Evolutionary conservation across 164 flowering plant species (phyloP).

Genomic region (Amborella trichopoda): DNA sequence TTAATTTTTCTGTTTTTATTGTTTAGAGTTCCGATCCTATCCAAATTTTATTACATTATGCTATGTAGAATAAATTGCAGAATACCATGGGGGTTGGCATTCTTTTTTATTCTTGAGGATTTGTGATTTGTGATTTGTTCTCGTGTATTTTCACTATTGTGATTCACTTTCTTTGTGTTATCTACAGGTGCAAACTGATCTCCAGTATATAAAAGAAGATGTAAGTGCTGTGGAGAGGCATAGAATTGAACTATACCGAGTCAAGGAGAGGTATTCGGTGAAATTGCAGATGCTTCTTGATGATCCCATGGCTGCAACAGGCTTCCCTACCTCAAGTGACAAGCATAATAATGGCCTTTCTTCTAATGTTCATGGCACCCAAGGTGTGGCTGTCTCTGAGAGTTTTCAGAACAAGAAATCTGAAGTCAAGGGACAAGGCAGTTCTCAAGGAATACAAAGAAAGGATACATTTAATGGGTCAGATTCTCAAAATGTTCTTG

Average conservation of each 20-base stretch:
- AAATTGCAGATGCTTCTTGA: slow-evolving; percentile 55
- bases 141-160: no score
- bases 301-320: slow-evolving; percentile 29
- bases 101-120: no score
- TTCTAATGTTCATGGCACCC: slow-evolving; percentile 32
- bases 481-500: slow-evolving; percentile 31
- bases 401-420: slow-evolving; percentile 33
- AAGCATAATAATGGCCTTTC: slow-evolving; percentile 33
- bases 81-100: no score
- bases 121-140: no score
- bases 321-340: slow-evolving; percentile 38
- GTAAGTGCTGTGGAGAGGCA: slow-evolving; percentile 67
- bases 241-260: slow-evolving; percentile 56
- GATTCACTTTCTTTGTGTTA: not conserved
- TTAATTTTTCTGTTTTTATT: no score
- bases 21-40: no score
- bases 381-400: slow-evolving; percentile 31
- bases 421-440: slow-evolving; percentile 36
- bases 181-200: slow-evolving; percentile 70
- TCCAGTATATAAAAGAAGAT: slow-evolving; percentile 82
- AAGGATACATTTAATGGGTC: slow-evolving; percentile 54
- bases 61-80: no score
- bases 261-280: slow-evolving; percentile 55
- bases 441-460: slow-evolving; percentile 35
- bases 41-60: no score